Evolutionary conservation across 73 alveolate genomes (phyloP).

Genomic region (Urostyla sp.): DNA sequence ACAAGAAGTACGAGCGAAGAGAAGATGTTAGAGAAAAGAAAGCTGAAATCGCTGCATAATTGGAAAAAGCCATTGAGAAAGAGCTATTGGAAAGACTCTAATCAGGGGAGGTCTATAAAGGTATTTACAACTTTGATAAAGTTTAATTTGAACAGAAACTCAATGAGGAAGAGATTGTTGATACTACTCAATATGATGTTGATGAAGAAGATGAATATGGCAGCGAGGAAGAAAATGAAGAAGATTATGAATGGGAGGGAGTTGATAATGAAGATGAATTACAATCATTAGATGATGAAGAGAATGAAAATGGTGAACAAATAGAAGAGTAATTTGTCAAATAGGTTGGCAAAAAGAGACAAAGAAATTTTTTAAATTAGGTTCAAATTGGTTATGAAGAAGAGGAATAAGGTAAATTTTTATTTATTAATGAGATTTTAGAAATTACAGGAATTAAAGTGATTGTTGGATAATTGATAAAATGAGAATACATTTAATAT

Average conservation of each 20-base stretch:
- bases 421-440: too few relatives aligned
- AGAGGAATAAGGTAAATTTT: slow-evolving; percentile 52
- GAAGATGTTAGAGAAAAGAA: slow-evolving; percentile 96
- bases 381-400: slow-evolving; percentile 52
- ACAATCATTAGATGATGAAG: slow-evolving; percentile 75
- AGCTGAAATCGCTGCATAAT: slow-evolving; percentile 92
- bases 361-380: too few relatives aligned
- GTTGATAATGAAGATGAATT: slow-evolving; percentile 80
- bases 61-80: slow-evolving; percentile 95
- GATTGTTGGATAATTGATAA: too few relatives aligned
- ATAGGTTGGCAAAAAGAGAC: slow-evolving; percentile 64
- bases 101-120: slow-evolving; percentile 75
- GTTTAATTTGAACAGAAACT: slow-evolving; percentile 84
- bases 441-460: too few relatives aligned
- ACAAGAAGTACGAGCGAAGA: slow-evolving; percentile 98
- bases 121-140: slow-evolving; percentile 92
- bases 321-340: slow-evolving; percentile 3
- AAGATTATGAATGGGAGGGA: slow-evolving; percentile 76
- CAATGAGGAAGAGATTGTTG: slow-evolving; percentile 78
- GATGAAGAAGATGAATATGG: slow-evolving; percentile 84
- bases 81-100: slow-evolving; percentile 93
- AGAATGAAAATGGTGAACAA: slow-evolving; percentile 65
- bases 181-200: slow-evolving; percentile 73
- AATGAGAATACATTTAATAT: too few relatives aligned
- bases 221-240: slow-evolving; percentile 82